Evolutionary conservation across 2,329 filamentous ascomycete species (phyloP), one percentile per base, ranked within the genome.

Genomic region (Fonsecaea nubica): DNA sequence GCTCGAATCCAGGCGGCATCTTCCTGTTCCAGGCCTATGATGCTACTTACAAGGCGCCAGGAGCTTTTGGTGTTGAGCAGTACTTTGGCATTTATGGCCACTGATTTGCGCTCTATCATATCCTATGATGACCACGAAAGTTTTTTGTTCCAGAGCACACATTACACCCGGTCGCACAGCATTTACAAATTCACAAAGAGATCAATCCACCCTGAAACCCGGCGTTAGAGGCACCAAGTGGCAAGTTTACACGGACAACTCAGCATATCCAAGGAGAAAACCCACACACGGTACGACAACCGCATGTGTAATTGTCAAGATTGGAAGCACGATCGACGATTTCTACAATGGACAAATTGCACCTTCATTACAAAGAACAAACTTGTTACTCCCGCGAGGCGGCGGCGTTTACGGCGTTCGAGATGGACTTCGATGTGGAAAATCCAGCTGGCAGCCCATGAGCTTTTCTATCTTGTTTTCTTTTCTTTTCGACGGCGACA

Each of bases 1-100:
- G 80, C 0, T 68, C 67, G 30, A 79, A 88, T 62, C 75, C 80
- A 0, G 71, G 67, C 18, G 78, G 87, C 62, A 74, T 94, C 52
- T 85, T 93, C 70, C 80, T 96, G 25, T 94, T 95, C 79, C 90
- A 89, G 33, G 89, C 91, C 3, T 94, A 89, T 80, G 90, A 96
- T 77, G 90, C 92, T 68, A 74, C 83, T 58, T 96, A 92, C 92
- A 96, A 96, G 83, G 76, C 80, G 48, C 85, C 90, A 71, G 82
- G 77, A 25, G 90, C 90, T 1, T 91, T 89, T 77, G 85, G 87
- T 65, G 87, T 90, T 2, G 92, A 96, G 80, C 85, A 88, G 76
- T 92, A 84, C 78, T 95, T 92, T 90, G 92, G 92, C 42, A 71
- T 73, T 56, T 73, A 69, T 56, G 71, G 68, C 45, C 64, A 66